Evolutionary conservation across 2,329 filamentous ascomycete genomes (phyloP).

Genomic region (Penicillium janthinellum): DNA sequence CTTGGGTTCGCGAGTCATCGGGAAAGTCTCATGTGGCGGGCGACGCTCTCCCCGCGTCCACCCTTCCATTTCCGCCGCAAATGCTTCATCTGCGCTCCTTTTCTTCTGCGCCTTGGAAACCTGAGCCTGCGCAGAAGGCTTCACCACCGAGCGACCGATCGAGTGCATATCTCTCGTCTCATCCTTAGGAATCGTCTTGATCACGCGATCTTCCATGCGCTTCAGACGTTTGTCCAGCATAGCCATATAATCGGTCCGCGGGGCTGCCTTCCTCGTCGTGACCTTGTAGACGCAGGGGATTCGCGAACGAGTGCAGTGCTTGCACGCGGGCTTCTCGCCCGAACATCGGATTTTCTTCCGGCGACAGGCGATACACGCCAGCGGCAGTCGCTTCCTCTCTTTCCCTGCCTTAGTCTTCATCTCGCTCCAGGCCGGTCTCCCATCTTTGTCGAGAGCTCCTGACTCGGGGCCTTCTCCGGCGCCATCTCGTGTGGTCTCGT

Average conservation of each 20-base stretch:
- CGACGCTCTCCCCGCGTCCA: constrained; percentile 69
- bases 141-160: constrained; percentile 80
- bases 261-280: constrained; percentile 88
- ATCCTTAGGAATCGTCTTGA: constrained; percentile 89
- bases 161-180: constrained; percentile 69
- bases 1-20: constrained; percentile 59
- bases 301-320: constrained; percentile 87
- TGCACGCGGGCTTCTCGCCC: constrained; percentile 95
- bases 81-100: constrained; percentile 81
- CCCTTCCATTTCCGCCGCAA: constrained; percentile 75
- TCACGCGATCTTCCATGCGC: constrained; percentile 96
- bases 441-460: constrained; percentile 51
- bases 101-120: constrained; percentile 70
- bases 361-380: constrained; percentile 93
- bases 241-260: constrained; percentile 96
- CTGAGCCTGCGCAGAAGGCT: constrained; percentile 68
- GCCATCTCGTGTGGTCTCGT: constrained; percentile 24
- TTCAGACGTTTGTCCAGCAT: constrained; percentile 96
- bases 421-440: constrained; percentile 72
- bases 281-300: constrained; percentile 98
- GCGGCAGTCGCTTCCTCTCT: constrained; percentile 85
- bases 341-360: constrained; percentile 98
- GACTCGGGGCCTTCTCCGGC: constrained; percentile 23
- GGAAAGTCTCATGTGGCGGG: constrained; percentile 51
- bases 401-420: constrained; percentile 92